Evolutionary conservation across 192 early-diverging fungal species (phyloP), one percentile per base, ranked within the genome.

Genomic region (Backusella tuberculispora): DNA sequence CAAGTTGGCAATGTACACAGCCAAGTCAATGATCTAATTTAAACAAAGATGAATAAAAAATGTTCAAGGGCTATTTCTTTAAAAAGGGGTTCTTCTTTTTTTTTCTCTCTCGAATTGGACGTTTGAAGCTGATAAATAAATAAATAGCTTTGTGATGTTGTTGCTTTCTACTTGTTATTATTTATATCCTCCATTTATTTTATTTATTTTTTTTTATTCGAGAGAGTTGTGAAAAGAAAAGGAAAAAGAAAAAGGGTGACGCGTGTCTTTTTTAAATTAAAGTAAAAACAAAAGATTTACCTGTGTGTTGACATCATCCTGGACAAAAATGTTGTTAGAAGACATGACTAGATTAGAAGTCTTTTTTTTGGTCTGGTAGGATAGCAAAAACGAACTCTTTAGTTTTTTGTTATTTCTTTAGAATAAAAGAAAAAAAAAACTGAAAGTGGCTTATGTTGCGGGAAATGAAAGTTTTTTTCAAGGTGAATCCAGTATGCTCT

Each of bases 21-120:
- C 92, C 65, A 95, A 87, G 78, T 95, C 92, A 46, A 82, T 74
- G 69, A 90, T 85, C 90, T 95, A 75, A 50, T 42, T 13, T 12
- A 68, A 9, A 67, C 17, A 40, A 38, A 38, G 15, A 60, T 26
- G 56, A 19, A 26, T 60, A 66, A n/a, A 38, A 15, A 66, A 26
- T 34, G 15, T 14, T 66, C 29, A 34, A 34, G 29, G 29, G 29
- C 29, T 34, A 34, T 34, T 34, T 34, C 29, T 34, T 34, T 34
- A 34, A 34, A 34, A 34, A 34, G 29, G 21, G 10, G 21, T 50
- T 50, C 47, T 50, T 8, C 47, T 50, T 15, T 17, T 50, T 17
- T 48, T 53, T 9, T 48, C 15, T 48, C 47, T 60, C 21, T 60
- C 29, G 29, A 47, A 47, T 47, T 14, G 29, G 15, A 26, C 64